Percentiles rank a stretch among this genome's conserved stretches.
Evolutionary conservation across 1,284 basidiomycete genomes (phyloP).

Genomic region (Trichosporon coremiiforme): DNA sequence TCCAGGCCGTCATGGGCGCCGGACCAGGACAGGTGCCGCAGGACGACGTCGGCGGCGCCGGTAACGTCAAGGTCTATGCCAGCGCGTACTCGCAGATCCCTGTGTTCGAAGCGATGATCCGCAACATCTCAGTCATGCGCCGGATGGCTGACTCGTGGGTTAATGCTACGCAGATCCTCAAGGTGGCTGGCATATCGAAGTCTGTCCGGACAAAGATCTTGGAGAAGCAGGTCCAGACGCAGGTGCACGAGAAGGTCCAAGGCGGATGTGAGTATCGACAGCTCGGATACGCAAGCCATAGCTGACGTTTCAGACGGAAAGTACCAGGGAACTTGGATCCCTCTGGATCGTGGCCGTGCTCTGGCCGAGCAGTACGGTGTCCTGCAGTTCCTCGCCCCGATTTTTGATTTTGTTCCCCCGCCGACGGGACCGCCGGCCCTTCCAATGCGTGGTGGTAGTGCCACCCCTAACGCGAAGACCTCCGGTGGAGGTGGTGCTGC

Average conservation of each 20-base stretch:
- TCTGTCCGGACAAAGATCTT: slow-evolving; percentile 94
- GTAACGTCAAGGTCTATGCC: slow-evolving; percentile 50
- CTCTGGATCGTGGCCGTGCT: slow-evolving; percentile 83
- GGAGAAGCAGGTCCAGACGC: slow-evolving; percentile 94
- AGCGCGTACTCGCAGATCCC: slow-evolving; percentile 57
- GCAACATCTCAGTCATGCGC: slow-evolving; percentile 98
- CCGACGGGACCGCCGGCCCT: slow-evolving; percentile 47
- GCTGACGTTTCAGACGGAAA: slow-evolving; percentile 67
- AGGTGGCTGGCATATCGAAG: slow-evolving; percentile 98
- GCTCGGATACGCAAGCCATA: too few relatives aligned
- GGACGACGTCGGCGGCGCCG: slow-evolving; percentile 34
- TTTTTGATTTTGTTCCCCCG: slow-evolving; percentile 88
- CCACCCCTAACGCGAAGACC: slow-evolving; percentile 30
- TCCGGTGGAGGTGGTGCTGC: slow-evolving; percentile 13
- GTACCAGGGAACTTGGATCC: slow-evolving; percentile 99
- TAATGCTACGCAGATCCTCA: slow-evolving; percentile 98
- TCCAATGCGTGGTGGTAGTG: slow-evolving; percentile 42
- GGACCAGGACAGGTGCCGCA: slow-evolving; percentile 47
- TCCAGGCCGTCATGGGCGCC: slow-evolving; percentile 50
- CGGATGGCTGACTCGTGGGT: slow-evolving; percentile 79
- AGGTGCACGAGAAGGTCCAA: slow-evolving; percentile 98
- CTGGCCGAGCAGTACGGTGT: slow-evolving; percentile 90
- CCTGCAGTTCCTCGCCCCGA: slow-evolving; percentile 74
- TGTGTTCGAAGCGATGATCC: slow-evolving; percentile 94
- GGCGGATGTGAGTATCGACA: slow-evolving; percentile 69